Evolutionary conservation across 805 yeast genomes (phyloP).

Genomic region (Candida maltosa): DNA sequence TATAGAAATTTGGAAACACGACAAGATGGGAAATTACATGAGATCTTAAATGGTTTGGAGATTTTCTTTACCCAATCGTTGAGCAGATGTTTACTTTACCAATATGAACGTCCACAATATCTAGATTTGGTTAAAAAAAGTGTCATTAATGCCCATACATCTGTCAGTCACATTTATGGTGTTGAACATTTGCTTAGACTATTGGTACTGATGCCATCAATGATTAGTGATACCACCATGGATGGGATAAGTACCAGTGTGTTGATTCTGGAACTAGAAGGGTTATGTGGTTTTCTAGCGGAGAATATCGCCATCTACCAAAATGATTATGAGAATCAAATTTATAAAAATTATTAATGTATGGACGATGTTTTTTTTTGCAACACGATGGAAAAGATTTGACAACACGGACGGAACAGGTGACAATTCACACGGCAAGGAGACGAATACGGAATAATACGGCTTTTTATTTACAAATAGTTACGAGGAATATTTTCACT

Average conservation of each 20-base stretch:
- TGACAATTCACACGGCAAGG: too few species aligned
- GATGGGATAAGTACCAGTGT: conserved; percentile 66
- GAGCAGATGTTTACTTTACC: conserved; percentile 66
- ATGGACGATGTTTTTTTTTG: too few species aligned
- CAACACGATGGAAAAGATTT: too few species aligned
- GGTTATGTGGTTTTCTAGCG: conserved; percentile 50
- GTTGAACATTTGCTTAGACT: conserved; percentile 78
- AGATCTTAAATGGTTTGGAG: conserved; percentile 67
- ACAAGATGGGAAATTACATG: conserved; percentile 45
- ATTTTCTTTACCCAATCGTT: conserved; percentile 72
- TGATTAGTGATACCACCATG: conserved; percentile 77
- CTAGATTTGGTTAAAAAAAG: conserved; percentile 44
- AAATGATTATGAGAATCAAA: conserved; percentile 35
- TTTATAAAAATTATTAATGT: too few species aligned
- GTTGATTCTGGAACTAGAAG: conserved; percentile 53
- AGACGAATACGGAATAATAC: too few species aligned
- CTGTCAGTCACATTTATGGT: conserved; percentile 57
- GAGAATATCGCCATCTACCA: conserved; percentile 33
- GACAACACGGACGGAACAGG: too few species aligned
- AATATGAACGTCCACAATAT: conserved; percentile 76
- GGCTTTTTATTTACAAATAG: too few species aligned
- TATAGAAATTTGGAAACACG: conserved; percentile 16
- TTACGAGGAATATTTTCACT: too few species aligned
- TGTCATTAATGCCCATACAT: conserved; percentile 12
- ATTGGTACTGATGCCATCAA: conserved; percentile 75